phyloP scores from a whole-genome alignment of 78 protist species.

The Diacronema lutheri region DNA sequence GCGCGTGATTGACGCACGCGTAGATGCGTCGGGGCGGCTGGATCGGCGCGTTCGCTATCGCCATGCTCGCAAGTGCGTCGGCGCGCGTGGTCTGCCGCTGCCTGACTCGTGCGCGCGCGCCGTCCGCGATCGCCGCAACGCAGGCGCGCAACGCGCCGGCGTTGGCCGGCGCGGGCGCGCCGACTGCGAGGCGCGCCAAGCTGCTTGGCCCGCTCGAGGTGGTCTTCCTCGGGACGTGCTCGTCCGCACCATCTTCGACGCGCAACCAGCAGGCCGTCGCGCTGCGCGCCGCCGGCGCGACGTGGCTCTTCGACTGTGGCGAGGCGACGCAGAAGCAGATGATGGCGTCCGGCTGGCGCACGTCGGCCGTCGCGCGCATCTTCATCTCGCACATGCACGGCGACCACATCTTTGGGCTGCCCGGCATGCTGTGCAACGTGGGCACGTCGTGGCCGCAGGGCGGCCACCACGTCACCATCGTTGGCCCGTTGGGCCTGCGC shows the following conservation, averaged over 20 bases:
- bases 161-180: too few relatives aligned
- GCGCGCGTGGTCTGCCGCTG: too few relatives aligned
- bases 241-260: conserved; percentile 20
- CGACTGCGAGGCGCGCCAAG: too few relatives aligned
- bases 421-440: conserved; percentile 28
- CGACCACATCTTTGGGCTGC: conserved; percentile 53
- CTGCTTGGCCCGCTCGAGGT: neutral
- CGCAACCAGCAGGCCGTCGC: conserved; percentile 29
- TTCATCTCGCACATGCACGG: conserved; percentile 64
- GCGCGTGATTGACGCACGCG: too few relatives aligned
- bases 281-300: neutral
- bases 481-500: conserved; percentile 50
- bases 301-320: conserved; percentile 58
- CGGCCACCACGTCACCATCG: neutral
- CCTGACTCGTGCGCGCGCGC: too few relatives aligned
- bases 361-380: conserved; percentile 7
- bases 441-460: too few relatives aligned
- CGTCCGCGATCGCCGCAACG: too few relatives aligned
- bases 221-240: conserved; percentile 46
- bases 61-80: too few relatives aligned
- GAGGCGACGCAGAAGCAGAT: conserved; percentile 46
- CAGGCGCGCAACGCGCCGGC: too few relatives aligned
- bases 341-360: neutral
- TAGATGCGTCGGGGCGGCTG: too few relatives aligned
- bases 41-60: too few relatives aligned